These are phyloP conservation scores for Ogataea dorogensis DNA, from an alignment of 805 yeast species.

Conservation along the genomic window DNA sequence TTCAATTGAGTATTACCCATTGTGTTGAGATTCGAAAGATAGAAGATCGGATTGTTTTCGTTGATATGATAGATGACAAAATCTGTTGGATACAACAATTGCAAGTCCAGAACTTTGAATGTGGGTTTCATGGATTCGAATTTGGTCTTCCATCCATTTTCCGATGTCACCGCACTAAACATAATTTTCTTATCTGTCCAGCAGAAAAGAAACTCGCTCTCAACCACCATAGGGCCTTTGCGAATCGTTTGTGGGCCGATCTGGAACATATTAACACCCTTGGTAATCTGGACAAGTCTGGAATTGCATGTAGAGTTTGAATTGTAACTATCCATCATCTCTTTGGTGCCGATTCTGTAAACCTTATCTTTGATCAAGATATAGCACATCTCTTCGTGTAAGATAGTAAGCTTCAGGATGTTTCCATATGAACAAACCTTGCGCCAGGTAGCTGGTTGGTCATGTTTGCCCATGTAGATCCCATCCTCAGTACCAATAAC, in stretches of 20 bases:
- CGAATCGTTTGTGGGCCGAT: conserved; percentile 68
- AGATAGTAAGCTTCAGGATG: conserved; percentile 59
- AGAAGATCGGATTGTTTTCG: conserved; percentile 30
- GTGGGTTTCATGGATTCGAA: conserved; percentile 31
- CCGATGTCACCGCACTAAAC: conserved; percentile 32
- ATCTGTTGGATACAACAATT: conserved; percentile 28
- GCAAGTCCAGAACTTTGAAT: conserved; percentile 23
- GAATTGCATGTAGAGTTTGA: conserved; percentile 41
- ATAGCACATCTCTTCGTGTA: conserved; percentile 55
- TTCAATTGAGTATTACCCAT: conserved; percentile 29
- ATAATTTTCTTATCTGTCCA: conserved; percentile 47
- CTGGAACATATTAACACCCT: conserved; percentile 59
- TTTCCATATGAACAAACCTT: conserved; percentile 50
- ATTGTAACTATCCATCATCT: conserved; percentile 57
- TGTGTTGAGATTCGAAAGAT: conserved; percentile 27
- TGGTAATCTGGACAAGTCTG: conserved; percentile 17
- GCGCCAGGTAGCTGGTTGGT: conserved; percentile 51
- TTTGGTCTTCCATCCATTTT: conserved; percentile 21
- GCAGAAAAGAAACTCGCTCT: conserved; percentile 51
- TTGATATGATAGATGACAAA: conserved; percentile 30
- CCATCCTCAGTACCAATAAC: conserved; percentile 67
- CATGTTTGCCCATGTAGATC: conserved; percentile 49
- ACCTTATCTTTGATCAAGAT: conserved; percentile 59
- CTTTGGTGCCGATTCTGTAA: conserved; percentile 61
- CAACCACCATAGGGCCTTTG: conserved; percentile 56